phyloP scores from a whole-genome alignment of 495 filamentous ascomycete species.

The Trichoderma gamsii region DNA sequence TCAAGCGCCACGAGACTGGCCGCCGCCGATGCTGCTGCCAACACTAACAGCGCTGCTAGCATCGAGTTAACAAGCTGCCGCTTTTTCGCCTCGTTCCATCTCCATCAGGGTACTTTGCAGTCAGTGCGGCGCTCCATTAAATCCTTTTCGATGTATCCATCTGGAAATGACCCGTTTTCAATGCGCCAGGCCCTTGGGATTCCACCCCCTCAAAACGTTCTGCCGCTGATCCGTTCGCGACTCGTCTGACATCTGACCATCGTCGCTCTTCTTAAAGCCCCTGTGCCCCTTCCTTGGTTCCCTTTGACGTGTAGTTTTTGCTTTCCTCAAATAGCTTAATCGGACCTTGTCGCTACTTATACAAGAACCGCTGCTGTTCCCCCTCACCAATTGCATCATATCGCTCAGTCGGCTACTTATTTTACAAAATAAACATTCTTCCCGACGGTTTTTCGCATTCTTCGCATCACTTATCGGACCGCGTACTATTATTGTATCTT shows the following conservation, averaged over 20 bases:
- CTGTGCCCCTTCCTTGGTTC: constrained; percentile 1
- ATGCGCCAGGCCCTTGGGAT: not conserved
- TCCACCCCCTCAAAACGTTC: not conserved
- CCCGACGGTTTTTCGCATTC: not conserved
- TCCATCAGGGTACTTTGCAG: not conserved
- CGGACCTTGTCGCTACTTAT: not conserved
- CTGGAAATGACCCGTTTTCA: too few relatives aligned
- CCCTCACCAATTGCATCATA: not conserved
- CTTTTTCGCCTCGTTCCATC: not conserved
- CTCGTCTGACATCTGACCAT: constrained; percentile 2
- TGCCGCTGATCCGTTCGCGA: not conserved
- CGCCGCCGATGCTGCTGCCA: not conserved
- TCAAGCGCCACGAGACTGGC: not conserved
- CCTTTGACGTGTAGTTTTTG: not conserved
- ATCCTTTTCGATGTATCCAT: too few relatives aligned
- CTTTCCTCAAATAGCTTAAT: not conserved
- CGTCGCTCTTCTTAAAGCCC: not conserved
- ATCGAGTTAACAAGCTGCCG: not conserved
- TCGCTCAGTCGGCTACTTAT: not conserved
- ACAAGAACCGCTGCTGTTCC: not conserved
- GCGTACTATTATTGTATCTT: not conserved
- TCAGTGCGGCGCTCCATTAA: too few relatives aligned
- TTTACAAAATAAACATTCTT: not conserved
- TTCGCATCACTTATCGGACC: not conserved
- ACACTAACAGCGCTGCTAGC: too few relatives aligned